These are phyloP conservation scores for Trichosphaerium sp. DNA, from an alignment of 78 protist species.

Conservation along the genomic window DNA sequence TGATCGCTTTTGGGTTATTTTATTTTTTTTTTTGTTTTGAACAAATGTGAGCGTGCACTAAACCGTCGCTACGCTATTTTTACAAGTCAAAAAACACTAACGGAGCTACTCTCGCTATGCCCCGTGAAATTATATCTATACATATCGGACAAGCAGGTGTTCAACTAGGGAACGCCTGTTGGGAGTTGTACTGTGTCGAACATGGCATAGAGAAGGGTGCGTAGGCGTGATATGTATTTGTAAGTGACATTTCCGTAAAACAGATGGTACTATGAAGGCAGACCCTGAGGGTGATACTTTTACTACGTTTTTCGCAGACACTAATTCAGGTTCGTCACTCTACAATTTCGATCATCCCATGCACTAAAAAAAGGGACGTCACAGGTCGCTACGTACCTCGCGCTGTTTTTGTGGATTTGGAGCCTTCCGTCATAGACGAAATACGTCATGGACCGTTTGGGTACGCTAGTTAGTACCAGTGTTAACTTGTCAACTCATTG, in stretches of 20 bases:
- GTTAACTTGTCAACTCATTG: too few species aligned
- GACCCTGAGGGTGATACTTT: constrained; percentile 36
- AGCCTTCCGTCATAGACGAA: constrained; percentile 85
- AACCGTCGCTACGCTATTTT: not conserved
- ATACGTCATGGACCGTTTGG: constrained; percentile 78
- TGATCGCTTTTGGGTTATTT: too few species aligned
- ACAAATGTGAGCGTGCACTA: not conserved
- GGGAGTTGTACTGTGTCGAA: constrained; percentile 93
- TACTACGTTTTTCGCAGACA: constrained; percentile 70
- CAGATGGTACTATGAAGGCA: constrained; percentile 41
- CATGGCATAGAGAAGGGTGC: constrained; percentile 89
- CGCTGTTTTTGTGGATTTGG: constrained; percentile 86
- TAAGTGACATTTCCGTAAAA: constrained; percentile 39
- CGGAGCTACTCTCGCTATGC: constrained; percentile 10
- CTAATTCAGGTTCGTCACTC: too few species aligned
- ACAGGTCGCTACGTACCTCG: constrained; percentile 85
- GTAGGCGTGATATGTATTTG: too few species aligned
- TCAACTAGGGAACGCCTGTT: constrained; percentile 93
- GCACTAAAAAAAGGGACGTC: too few species aligned
- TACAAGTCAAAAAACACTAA: not conserved
- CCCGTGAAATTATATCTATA: constrained; percentile 59
- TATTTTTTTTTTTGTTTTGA: too few species aligned
- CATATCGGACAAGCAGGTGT: constrained; percentile 87
- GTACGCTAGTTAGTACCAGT: too few species aligned
- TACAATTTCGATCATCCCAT: too few species aligned